phyloP scores from a whole-genome alignment of 805 yeast species.

The Alloascoidea hylecoeti region DNA sequence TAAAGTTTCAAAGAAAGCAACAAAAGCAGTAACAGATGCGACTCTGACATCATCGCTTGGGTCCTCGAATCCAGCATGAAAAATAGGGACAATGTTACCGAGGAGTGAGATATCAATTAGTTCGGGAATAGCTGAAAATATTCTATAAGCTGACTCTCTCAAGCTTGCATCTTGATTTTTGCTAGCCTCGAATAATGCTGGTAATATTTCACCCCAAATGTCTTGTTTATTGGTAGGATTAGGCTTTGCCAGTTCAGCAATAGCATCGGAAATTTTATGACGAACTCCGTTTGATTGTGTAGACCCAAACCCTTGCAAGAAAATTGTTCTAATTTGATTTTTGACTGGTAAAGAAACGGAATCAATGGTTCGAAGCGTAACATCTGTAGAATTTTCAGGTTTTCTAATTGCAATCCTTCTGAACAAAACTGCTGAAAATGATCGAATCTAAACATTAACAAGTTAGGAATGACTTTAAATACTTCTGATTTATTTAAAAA shows the following conservation, averaged over 20 bases:
- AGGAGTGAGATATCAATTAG: conserved; percentile 41
- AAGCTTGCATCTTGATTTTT: conserved; percentile 42
- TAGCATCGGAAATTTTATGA: conserved; percentile 88
- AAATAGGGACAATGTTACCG: conserved; percentile 47
- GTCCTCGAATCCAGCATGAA: conserved; percentile 74
- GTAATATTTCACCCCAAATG: conserved; percentile 71
- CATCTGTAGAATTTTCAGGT: conserved; percentile 49
- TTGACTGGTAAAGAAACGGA: conserved; percentile 44
- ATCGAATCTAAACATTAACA: conserved; percentile 16
- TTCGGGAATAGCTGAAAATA: conserved; percentile 74
- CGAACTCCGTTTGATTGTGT: conserved; percentile 66
- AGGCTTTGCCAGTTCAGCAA: conserved; percentile 76
- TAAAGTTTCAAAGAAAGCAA: conserved; percentile 70
- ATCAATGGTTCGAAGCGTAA: conserved; percentile 70
- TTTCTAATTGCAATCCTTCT: conserved; percentile 74
- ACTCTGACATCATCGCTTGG: conserved; percentile 71
- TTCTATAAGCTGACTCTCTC: conserved; percentile 86
- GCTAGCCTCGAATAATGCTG: conserved; percentile 58
- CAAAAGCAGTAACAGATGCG: conserved; percentile 86
- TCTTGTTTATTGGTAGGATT: conserved; percentile 29
- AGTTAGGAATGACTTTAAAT: conserved; percentile 3
- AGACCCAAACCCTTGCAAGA: conserved; percentile 60
- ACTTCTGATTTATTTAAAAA: conserved; percentile 1
- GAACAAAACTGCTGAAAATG: conserved; percentile 79
- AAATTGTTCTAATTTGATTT: conserved; percentile 44